Percentiles rank a stretch among this genome's conserved stretches.
phyloP scores from a whole-genome alignment of 169 alveolate species.

The Sarcocystis neurona region DNA sequence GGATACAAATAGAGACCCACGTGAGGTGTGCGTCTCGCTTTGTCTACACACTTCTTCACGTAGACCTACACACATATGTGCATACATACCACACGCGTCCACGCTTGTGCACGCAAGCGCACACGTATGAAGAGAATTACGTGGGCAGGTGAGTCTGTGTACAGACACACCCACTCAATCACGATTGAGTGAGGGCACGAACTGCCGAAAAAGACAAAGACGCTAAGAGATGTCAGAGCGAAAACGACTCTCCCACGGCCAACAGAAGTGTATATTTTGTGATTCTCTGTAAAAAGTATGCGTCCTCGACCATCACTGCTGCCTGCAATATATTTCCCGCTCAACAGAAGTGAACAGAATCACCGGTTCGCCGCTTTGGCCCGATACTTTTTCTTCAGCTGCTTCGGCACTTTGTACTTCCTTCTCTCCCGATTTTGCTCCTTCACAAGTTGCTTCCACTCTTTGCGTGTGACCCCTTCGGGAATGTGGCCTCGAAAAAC shows the following conservation, averaged over 20 bases:
- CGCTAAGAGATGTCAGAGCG: not conserved
- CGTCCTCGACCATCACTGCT: too few species aligned
- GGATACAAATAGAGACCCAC: too few species aligned
- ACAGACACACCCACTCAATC: too few species aligned
- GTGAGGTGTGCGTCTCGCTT: too few species aligned
- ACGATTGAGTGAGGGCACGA: not conserved
- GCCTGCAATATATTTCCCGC: too few species aligned
- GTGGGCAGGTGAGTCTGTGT: too few species aligned
- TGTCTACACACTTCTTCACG: too few species aligned
- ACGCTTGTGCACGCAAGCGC: too few species aligned
- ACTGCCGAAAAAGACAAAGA: not conserved
- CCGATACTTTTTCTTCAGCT: conserved; percentile 54
- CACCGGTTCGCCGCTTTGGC: conserved; percentile 41
- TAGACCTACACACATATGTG: too few species aligned
- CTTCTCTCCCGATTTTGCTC: conserved; percentile 62
- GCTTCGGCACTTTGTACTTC: conserved; percentile 52
- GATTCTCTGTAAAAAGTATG: not conserved
- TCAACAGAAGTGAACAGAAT: too few species aligned
- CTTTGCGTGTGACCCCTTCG: conserved; percentile 56
- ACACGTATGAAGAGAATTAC: too few species aligned
- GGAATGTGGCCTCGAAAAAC: conserved; percentile 60
- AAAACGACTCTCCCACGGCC: not conserved
- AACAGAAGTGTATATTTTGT: not conserved
- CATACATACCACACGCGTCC: too few species aligned
- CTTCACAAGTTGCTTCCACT: conserved; percentile 68